Percentiles rank a stretch among this genome's conserved stretches.
These are phyloP conservation scores for Fusarium avenaceum DNA, from an alignment of 2,329 filamentous ascomycete genomes.

Conservation along the genomic window DNA sequence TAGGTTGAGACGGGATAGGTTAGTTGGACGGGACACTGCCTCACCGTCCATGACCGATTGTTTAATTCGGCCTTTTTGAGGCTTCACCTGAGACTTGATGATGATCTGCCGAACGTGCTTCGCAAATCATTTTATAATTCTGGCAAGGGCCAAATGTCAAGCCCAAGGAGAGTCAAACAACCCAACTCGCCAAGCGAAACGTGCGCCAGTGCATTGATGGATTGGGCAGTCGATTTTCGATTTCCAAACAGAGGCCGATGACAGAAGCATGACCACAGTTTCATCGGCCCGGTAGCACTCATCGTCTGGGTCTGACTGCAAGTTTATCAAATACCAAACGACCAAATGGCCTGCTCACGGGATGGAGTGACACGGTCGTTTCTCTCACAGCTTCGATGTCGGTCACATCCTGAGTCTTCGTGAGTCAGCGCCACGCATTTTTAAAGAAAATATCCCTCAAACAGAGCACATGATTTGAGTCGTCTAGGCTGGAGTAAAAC, in stretches of 20 bases:
- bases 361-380: not conserved
- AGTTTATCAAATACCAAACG: not conserved
- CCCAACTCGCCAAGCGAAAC: constrained; percentile 26
- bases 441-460: not conserved
- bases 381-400: not conserved
- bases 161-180: constrained; percentile 6
- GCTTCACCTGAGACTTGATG: constrained; percentile 39
- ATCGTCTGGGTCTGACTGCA: no score
- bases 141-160: constrained; percentile 18
- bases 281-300: constrained; percentile 12
- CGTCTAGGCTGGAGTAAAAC: constrained; percentile 4
- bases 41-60: constrained; percentile 31
- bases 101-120: constrained; percentile 36
- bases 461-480: constrained; percentile 1
- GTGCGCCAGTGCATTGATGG: not conserved
- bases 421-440: not conserved
- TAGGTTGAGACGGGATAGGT: constrained; percentile 12
- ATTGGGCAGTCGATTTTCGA: constrained; percentile 1
- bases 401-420: not conserved
- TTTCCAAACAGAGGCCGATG: constrained; percentile 10
- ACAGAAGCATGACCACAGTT: constrained; percentile 14
- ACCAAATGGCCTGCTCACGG: not conserved
- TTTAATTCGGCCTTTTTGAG: constrained; percentile 15
- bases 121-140: constrained; percentile 27
- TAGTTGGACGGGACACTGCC: constrained; percentile 18